Evolutionary conservation across 495 filamentous ascomycete genomes (phyloP), one percentile per base, ranked within the genome.

Genomic region (Podospora comata): DNA sequence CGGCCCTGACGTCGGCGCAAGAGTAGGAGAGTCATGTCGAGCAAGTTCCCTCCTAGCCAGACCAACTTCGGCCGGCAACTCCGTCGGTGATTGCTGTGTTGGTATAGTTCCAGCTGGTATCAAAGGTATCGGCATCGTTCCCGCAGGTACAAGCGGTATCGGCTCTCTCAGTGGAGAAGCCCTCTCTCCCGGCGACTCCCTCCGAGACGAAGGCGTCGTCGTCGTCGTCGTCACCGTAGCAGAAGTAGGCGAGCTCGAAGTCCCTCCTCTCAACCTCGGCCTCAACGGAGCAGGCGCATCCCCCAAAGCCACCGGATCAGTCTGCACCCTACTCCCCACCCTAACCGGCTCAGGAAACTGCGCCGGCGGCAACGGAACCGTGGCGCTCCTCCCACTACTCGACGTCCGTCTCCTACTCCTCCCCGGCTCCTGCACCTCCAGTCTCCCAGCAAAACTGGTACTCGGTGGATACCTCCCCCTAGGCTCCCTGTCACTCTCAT

Each of bases 311-410:
- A 15, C 77, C 2, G 91, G 77, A 70, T 92, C 90, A 9, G 86
- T 89, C 60, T 85, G 82, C 53, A 89, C 89, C 32, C 84, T 80
- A 16, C 83, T 81, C 7, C 68, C 62, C 1, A 59, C 66, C 20
- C 71, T 61, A 63, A 82, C 79, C 39, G 39, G 39, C 15, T 48
- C 39, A 48, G 39, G 39, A 48, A 48, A 48, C 39, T 48, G 39
- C 39, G 39, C 39, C 39, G 55, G n/a, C 23, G 55, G 55, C 55
- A 58, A 19, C 55, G 55, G 55, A 5, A 58, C 55, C 55, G 55
- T 58, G 16, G 55, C 55, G 13, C 55, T 58, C n/a, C 55, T 19
- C n/a, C 55, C 55, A 58, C 55, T 58, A 18, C 55, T 58, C 19
- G 55, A 58, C n/a, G 55, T 26, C n/a, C 55, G 5, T 18, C 55